Percentiles rank a stretch among this genome's conserved stretches.
These are phyloP conservation scores for Taiwanofungus camphoratus DNA, from an alignment of 1,284 basidiomycete species.

Conservation along the genomic window DNA sequence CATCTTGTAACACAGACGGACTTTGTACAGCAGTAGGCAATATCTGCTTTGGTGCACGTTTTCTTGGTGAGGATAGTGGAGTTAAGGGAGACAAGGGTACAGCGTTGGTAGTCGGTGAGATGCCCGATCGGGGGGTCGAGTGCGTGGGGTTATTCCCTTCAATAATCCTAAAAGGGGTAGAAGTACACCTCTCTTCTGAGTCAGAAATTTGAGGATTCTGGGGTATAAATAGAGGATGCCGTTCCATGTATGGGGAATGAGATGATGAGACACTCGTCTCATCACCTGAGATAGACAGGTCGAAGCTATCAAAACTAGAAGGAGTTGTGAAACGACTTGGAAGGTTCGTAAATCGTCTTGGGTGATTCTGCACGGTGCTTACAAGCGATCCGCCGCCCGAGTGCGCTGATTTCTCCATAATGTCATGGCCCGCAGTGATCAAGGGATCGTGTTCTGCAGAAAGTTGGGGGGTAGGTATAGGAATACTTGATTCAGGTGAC, in stretches of 20 bases:
- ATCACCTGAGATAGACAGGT: neutral
- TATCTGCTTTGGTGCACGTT: neutral
- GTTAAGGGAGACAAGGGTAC: constrained; percentile 14
- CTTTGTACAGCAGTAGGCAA: neutral
- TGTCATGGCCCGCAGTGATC: neutral
- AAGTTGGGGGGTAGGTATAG: neutral
- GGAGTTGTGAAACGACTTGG: neutral
- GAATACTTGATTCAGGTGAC: neutral
- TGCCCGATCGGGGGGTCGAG: neutral
- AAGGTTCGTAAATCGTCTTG: neutral
- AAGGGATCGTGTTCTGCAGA: neutral
- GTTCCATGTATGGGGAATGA: neutral
- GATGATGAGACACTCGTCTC: neutral
- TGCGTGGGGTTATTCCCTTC: no score
- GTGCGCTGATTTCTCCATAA: no score
- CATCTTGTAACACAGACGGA: neutral
- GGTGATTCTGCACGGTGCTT: no score
- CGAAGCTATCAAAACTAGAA: no score
- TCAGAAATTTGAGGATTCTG: neutral
- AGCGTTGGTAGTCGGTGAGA: neutral
- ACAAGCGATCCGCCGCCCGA: no score
- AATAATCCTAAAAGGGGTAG: neutral
- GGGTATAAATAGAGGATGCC: neutral
- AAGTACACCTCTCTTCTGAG: neutral
- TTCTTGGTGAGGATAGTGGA: constrained; percentile 9